phyloP scores from a whole-genome alignment of 2,329 filamentous ascomycete species.

The Nigrospora sphaerica region DNA sequence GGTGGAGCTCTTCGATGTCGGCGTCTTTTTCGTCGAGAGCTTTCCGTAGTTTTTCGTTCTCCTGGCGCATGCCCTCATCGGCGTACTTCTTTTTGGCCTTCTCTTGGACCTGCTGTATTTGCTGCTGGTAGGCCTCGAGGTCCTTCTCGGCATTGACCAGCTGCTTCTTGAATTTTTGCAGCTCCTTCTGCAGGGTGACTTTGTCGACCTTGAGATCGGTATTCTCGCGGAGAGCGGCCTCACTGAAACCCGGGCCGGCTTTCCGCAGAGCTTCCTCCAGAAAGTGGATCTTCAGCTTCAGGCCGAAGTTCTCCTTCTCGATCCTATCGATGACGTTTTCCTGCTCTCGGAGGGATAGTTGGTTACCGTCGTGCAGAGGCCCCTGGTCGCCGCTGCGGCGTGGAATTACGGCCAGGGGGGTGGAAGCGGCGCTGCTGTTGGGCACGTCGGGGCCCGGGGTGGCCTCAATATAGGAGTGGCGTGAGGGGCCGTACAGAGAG shows the following conservation, averaged over 20 bases:
- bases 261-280: slow-evolving; percentile 86
- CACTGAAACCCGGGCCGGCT: slow-evolving; percentile 81
- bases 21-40: slow-evolving; percentile 51
- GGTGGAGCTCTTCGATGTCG: slow-evolving; percentile 54
- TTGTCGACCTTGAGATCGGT: slow-evolving; percentile 90
- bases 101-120: slow-evolving; percentile 77
- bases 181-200: slow-evolving; percentile 80
- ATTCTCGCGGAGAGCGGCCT: slow-evolving; percentile 86
- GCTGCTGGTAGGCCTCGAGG: slow-evolving; percentile 73
- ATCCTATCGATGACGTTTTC: slow-evolving; percentile 93
- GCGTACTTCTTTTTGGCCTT: slow-evolving; percentile 70
- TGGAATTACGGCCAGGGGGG: slow-evolving; percentile 66
- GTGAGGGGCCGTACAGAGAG: slow-evolving; percentile 61
- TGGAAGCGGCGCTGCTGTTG: slow-evolving; percentile 75
- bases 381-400: slow-evolving; percentile 57
- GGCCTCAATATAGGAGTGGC: slow-evolving; percentile 57
- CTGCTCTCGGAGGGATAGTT: slow-evolving; percentile 87
- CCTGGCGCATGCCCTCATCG: slow-evolving; percentile 45
- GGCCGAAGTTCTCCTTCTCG: slow-evolving; percentile 95
- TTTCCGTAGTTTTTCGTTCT: slow-evolving; percentile 51
- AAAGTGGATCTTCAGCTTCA: slow-evolving; percentile 96
- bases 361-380: slow-evolving; percentile 76
- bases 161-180: slow-evolving; percentile 80
- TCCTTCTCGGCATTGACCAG: slow-evolving; percentile 78
- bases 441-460: slow-evolving; percentile 72